A percentile compares a stretch with the other conserved stretches of the same genome.
Evolutionary conservation across 2,329 filamentous ascomycete species (phyloP).

Genomic region (Tetracladium maxilliforme): DNA sequence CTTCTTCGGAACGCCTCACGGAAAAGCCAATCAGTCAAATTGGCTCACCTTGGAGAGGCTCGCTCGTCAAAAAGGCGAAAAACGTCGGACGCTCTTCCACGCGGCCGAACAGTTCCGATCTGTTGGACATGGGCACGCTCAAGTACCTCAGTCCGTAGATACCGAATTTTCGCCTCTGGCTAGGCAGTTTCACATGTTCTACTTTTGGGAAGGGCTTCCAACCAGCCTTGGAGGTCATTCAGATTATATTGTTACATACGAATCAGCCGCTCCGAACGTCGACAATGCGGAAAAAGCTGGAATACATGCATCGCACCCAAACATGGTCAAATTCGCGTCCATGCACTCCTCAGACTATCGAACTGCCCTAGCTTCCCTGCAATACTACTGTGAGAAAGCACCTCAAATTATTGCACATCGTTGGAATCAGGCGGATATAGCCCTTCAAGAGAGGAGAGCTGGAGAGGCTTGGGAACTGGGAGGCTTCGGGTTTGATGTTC

Average conservation of each 20-base stretch:
- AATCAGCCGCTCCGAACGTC: constrained; percentile 11
- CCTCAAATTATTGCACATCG: no score
- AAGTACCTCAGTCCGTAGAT: no score
- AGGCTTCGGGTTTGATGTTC: not conserved
- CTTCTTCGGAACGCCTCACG: no score
- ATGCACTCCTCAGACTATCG: constrained; percentile 7
- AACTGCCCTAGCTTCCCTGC: constrained; percentile 8
- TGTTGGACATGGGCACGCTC: no score
- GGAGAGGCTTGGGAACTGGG: constrained; percentile 1
- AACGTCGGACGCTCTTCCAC: no score
- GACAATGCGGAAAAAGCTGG: constrained; percentile 11
- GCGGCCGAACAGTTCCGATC: no score
- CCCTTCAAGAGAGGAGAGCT: not conserved
- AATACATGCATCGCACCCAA: constrained; percentile 11
- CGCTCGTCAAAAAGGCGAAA: no score
- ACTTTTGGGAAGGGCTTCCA: constrained; percentile 11
- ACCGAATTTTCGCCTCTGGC: no score
- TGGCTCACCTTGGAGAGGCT: no score
- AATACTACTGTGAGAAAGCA: constrained; percentile 7
- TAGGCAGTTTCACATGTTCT: no score
- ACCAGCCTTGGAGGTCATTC: constrained; percentile 5
- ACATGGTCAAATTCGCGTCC: constrained; percentile 11
- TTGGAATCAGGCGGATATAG: not conserved
- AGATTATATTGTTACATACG: constrained; percentile 10
- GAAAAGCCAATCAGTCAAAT: no score